These are phyloP conservation scores for Heritiera fomes DNA, from an alignment of 345 rosid species.

Conservation along the genomic window DNA sequence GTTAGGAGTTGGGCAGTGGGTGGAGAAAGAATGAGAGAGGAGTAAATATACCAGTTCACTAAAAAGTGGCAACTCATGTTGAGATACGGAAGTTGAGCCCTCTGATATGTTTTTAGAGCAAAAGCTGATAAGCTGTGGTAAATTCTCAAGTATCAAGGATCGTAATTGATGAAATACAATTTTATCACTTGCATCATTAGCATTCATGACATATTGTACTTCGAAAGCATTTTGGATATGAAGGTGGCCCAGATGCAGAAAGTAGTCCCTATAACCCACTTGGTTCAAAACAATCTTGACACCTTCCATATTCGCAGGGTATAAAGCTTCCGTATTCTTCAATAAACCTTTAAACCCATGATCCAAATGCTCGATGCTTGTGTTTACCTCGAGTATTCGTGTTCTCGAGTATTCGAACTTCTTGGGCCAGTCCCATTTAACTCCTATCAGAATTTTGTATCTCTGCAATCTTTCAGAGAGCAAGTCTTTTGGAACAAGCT, in stretches of 20 bases:
- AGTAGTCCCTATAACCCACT: too few relatives aligned
- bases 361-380: background rate
- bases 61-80: background rate
- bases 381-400: background rate
- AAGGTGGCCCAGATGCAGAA: too few relatives aligned
- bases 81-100: background rate
- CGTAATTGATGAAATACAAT: too few relatives aligned
- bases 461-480: background rate
- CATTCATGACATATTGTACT: too few relatives aligned
- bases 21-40: too few relatives aligned
- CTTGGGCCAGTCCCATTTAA: background rate
- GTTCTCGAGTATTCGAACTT: background rate
- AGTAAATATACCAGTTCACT: background rate
- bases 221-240: too few relatives aligned
- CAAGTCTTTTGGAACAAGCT: background rate
- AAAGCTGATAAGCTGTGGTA: too few relatives aligned
- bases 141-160: too few relatives aligned
- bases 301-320: background rate
- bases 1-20: too few relatives aligned
- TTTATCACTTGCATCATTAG: too few relatives aligned
- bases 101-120: too few relatives aligned
- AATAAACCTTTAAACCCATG: background rate
- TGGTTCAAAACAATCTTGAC: too few relatives aligned
- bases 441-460: background rate
- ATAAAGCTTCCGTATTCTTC: slow-evolving; percentile 2